Evolutionary conservation across 2,329 filamentous ascomycete genomes (phyloP), one percentile per base, ranked within the genome.

Genomic region (Colletotrichum acutatum): DNA sequence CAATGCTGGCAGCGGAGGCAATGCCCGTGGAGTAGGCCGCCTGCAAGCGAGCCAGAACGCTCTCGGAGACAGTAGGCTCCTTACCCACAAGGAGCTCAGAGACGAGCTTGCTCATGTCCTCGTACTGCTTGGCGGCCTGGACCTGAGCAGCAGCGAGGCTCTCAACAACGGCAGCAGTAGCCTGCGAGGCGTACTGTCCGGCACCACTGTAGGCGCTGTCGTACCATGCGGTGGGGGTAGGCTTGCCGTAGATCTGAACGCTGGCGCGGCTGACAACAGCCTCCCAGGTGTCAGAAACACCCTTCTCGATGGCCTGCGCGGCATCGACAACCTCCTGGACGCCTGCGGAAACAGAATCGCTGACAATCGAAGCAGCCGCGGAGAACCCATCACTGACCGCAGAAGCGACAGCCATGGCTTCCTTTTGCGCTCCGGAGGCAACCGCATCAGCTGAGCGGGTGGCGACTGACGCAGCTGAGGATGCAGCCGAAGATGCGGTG

Each of bases 61-160:
- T 95, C 78, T 97, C 93, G 0, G 92, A 95, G 78, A 95, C 97
- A 16, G 91, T 90, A 0, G 94, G 92, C 79, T 97, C 94, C 80
- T 92, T 94, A 66, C 93, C 95, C 53, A 88, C 83, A 16, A 97
- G 86, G 1, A 97, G 85, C 81, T 97, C 94, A 1, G 92, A 93
- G 16, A 97, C 88, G 2, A 97, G 87, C 14, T 89, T 90, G 79
- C 92, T 91, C 5, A 97, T 88, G 30, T 90, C 90, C 5, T 89
- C 88, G 76, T 94, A 95, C 77, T 94, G 92, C 60, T 88, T 86
- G 6, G 86, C 85, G 0, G 90, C 90, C 53, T 87, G 87, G 24
- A 88, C 88, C 1, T 91, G 91, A 5, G 90, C 92, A 56, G 91
- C 90, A 12, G 89, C 88, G 3, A 82, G 84, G 53, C 78, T 78